Conservation (phyloP, 768 basidiomycete species). For the Hydnomerulius pinastri region DNA sequence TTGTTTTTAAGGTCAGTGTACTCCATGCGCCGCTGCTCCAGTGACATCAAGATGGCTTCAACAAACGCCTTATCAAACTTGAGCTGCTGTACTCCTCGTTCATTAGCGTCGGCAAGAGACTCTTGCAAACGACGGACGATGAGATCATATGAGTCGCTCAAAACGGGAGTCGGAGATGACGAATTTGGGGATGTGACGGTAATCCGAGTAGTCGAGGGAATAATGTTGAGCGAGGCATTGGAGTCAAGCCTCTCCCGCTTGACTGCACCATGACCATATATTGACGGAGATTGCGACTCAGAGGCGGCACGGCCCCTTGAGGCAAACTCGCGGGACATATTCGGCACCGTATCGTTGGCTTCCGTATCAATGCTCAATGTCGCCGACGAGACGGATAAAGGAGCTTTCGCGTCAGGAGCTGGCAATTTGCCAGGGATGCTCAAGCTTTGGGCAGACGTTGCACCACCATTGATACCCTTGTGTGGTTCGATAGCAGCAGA, state of each 20-base stretch:
- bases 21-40: conserved; percentile 67
- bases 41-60: conserved; percentile 62
- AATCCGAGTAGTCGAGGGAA: conserved; percentile 35
- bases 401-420: background rate
- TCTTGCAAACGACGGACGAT: conserved; percentile 59
- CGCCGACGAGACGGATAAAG: background rate
- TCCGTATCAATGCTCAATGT: conserved; percentile 6
- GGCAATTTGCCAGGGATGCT: background rate
- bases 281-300: conserved; percentile 29
- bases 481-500: conserved; percentile 2
- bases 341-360: conserved; percentile 15
- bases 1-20: conserved; percentile 66
- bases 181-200: conserved; percentile 48
- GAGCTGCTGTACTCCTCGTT: conserved; percentile 59
- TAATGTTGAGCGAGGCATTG: conserved; percentile 20
- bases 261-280: conserved; percentile 2
- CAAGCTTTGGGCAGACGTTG: background rate
- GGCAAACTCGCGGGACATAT: conserved; percentile 11
- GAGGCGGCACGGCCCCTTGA: conserved; percentile 32
- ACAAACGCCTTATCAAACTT: conserved; percentile 75
- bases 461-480: background rate
- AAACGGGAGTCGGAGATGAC: conserved; percentile 22
- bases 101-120: conserved; percentile 58
- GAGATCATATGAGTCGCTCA: conserved; percentile 43
- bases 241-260: conserved; percentile 28